phyloP scores from a whole-genome alignment of 2,329 filamentous ascomycete species.

The Beauveria sp. region DNA sequence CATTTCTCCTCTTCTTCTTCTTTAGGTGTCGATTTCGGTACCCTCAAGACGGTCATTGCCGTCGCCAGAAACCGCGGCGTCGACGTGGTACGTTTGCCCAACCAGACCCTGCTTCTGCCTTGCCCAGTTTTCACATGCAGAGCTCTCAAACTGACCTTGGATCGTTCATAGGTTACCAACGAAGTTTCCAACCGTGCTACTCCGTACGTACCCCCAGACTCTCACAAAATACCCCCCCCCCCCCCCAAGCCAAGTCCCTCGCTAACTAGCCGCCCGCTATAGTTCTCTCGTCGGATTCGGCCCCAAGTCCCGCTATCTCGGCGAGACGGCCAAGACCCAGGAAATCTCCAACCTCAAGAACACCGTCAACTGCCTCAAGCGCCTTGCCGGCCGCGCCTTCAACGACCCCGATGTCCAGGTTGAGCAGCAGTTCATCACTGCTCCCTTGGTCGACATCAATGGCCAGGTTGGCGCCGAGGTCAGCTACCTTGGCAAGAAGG shows the following conservation, averaged over 20 bases:
- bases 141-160: background rate
- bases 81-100: slow-evolving; percentile 74
- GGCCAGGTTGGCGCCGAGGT: slow-evolving; percentile 95
- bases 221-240: background rate
- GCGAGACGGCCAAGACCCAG: slow-evolving; percentile 94
- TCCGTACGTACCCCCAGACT: slow-evolving; percentile 60
- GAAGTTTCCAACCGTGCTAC: slow-evolving; percentile 98
- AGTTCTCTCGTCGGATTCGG: slow-evolving; percentile 94
- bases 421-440: slow-evolving; percentile 87
- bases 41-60: slow-evolving; percentile 93
- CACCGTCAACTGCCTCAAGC: slow-evolving; percentile 88
- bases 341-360: slow-evolving; percentile 99
- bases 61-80: slow-evolving; percentile 98
- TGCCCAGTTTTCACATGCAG: background rate
- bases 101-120: slow-evolving; percentile 12
- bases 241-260: background rate
- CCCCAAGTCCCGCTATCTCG: slow-evolving; percentile 86
- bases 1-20: slow-evolving; percentile 7
- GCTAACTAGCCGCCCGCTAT: slow-evolving; percentile 14
- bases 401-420: slow-evolving; percentile 87
- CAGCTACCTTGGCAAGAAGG: slow-evolving; percentile 86
- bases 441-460: slow-evolving; percentile 78
- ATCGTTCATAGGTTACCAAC: slow-evolving; percentile 71
- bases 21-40: slow-evolving; percentile 87
- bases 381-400: slow-evolving; percentile 78